These are phyloP conservation scores for Sclerotinia minor DNA, from an alignment of 2,329 filamentous ascomycete species.

Conservation along the genomic window DNA sequence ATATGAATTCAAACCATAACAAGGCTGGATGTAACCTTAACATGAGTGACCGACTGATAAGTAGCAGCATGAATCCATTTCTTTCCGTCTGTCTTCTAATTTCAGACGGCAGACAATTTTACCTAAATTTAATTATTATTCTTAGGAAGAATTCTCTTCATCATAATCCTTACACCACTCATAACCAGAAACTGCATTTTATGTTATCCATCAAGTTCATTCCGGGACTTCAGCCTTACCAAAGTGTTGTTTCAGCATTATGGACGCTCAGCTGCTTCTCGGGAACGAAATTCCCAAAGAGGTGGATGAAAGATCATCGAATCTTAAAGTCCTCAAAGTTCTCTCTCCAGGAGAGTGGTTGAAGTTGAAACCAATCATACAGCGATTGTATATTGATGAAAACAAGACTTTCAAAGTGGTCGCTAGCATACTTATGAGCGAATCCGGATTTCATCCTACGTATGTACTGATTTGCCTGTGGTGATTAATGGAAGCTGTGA, in stretches of 20 bases:
- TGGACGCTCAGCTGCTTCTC: neutral
- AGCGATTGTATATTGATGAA: constrained; percentile 4
- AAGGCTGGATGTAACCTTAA: too few relatives aligned
- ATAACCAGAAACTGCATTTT: too few relatives aligned
- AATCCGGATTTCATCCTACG: neutral
- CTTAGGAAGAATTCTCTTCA: neutral
- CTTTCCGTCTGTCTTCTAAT: neutral
- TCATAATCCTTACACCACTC: neutral
- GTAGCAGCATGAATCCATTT: neutral
- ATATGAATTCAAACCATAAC: too few relatives aligned
- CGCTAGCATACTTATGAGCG: neutral
- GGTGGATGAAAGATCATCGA: neutral
- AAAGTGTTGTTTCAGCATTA: neutral
- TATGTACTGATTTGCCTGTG: neutral
- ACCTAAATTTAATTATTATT: too few relatives aligned
- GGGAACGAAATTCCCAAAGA: neutral
- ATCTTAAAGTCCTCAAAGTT: neutral
- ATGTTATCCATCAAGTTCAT: neutral
- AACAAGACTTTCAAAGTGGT: neutral
- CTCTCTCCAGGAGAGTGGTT: constrained; percentile 8
- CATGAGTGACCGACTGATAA: neutral
- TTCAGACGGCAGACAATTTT: neutral
- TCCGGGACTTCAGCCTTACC: neutral
- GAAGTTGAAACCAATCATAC: constrained; percentile 12
- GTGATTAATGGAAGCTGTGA: neutral